Evolutionary conservation across 495 filamentous ascomycete species (phyloP).

Genomic region (Chaetomidium leptoderma): DNA sequence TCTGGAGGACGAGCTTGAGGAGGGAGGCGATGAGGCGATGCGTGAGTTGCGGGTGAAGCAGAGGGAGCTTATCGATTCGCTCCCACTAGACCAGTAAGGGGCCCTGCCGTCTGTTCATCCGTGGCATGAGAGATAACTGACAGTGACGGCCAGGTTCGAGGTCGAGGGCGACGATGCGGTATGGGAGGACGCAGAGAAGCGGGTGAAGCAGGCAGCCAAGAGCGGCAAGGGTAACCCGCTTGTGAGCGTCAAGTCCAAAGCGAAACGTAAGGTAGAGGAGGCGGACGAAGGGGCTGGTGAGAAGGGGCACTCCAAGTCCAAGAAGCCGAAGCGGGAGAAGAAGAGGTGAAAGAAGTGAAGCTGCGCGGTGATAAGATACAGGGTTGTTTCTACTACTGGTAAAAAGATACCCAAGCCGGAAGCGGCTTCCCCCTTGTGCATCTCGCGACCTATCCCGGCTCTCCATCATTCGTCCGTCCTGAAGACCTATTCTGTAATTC

Average conservation of each 20-base stretch:
- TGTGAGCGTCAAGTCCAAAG: conserved; percentile 79
- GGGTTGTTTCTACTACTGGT: not conserved
- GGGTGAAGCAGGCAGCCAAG: conserved; percentile 55
- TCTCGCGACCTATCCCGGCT: too few species aligned
- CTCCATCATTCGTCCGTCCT: too few species aligned
- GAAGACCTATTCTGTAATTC: too few species aligned
- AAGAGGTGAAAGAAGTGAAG: conserved; percentile 20
- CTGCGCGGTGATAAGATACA: not conserved
- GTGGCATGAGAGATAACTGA: conserved; percentile 39
- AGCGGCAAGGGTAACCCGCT: conserved; percentile 58
- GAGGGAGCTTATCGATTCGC: conserved; percentile 77
- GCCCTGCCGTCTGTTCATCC: conserved; percentile 6
- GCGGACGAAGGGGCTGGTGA: conserved; percentile 57
- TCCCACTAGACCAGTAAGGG: conserved; percentile 83
- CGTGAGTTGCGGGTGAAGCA: conserved; percentile 66
- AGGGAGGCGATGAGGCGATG: conserved; percentile 73
- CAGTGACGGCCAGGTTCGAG: conserved; percentile 67
- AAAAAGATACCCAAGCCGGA: not conserved
- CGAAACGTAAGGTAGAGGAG: conserved; percentile 75
- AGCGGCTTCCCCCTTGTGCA: not conserved
- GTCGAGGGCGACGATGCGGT: conserved; percentile 64
- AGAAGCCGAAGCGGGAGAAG: conserved; percentile 53
- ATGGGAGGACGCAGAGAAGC: conserved; percentile 82
- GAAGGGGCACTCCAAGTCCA: conserved; percentile 47
- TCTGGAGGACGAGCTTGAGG: conserved; percentile 82